Base-by-base conservation (phyloP, 1,284 basidiomycete genomes). In the Anthracocystis setariae region DNA sequence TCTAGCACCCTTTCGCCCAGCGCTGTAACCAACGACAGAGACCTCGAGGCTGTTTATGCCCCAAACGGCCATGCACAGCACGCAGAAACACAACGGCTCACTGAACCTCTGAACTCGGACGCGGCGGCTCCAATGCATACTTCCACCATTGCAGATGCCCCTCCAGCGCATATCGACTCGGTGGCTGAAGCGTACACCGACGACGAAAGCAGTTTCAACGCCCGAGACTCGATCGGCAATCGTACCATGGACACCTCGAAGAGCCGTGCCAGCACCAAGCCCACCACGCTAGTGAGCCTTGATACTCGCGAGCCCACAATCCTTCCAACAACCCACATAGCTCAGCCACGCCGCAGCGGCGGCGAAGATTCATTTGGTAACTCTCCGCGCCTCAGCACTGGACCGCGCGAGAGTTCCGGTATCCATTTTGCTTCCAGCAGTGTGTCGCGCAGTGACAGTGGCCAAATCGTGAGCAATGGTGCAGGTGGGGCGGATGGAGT, bases 251-350 rank as follows among this genome's bases (percentile, higher is more conserved):
- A 79, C 59, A 79, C 77, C 1, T 63, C 70, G 47, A 92, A 90
- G 78, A 89, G 91, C 75, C 88, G 91, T 21, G 91, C 92, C 0
- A 93, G 92, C 79, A 98, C 94, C 5, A 97, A 97, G 83, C 94
- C 93, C 2, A 98, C 94, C 2, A 98, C 94, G 0, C 84, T 96
- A 24, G 87, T 96, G 42, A 93, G 91, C 73, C 88, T 95, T 63
- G 94, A 97, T 15, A 74, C 65, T 8, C 68, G 72, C 39, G 74
- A 71, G 20, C 46, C 59, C 8, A 53, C 51, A 3, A 48, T 73
- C 17, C 58, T 69, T 4, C 71, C 69, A 21, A 90, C 92, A 86
- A 94, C 90, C 8, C 93, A 94, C 84, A 97, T 96, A 72, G 93
- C 93, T 4, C 91, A 94, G 80, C 90, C 89, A 8, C 90, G 90